A percentile compares a stretch with the other conserved stretches of the same genome.
phyloP scores from a whole-genome alignment of 441 rosid genomes.

The Pelargonium fulgidum region DNA sequence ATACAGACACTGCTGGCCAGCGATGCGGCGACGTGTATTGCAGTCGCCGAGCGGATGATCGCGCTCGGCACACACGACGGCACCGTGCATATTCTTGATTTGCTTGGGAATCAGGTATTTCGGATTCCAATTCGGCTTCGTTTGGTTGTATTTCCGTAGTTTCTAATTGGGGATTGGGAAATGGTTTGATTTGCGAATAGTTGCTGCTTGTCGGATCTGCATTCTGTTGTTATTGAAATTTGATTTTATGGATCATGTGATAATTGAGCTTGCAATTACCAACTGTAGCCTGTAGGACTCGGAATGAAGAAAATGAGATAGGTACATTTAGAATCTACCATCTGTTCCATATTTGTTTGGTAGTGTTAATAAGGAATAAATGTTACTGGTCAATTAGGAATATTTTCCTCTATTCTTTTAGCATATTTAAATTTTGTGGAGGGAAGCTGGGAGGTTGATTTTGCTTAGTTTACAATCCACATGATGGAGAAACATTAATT shows the following conservation, averaged over 20 bases:
- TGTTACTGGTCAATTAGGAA: neutral
- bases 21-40: slow-evolving; percentile 88
- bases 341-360: neutral
- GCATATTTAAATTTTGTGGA: neutral
- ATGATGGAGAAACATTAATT: neutral
- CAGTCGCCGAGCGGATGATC: slow-evolving; percentile 92
- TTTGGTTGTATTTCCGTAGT: neutral
- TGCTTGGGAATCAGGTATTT: slow-evolving; percentile 83
- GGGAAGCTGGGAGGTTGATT: neutral
- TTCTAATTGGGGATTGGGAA: neutral
- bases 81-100: slow-evolving; percentile 85
- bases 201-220: neutral
- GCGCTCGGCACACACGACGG: slow-evolving; percentile 94
- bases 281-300: neutral
- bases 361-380: too few species aligned
- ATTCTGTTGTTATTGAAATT: neutral
- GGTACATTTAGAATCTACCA: neutral
- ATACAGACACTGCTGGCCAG: slow-evolving; percentile 66
- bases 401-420: neutral
- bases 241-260: neutral
- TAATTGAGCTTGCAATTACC: neutral
- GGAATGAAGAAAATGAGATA: neutral
- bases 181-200: neutral
- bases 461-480: neutral
- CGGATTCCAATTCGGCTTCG: neutral